These are phyloP conservation scores for Colletotrichum tropicale DNA, from an alignment of 2,329 filamentous ascomycete species.

Conservation along the genomic window DNA sequence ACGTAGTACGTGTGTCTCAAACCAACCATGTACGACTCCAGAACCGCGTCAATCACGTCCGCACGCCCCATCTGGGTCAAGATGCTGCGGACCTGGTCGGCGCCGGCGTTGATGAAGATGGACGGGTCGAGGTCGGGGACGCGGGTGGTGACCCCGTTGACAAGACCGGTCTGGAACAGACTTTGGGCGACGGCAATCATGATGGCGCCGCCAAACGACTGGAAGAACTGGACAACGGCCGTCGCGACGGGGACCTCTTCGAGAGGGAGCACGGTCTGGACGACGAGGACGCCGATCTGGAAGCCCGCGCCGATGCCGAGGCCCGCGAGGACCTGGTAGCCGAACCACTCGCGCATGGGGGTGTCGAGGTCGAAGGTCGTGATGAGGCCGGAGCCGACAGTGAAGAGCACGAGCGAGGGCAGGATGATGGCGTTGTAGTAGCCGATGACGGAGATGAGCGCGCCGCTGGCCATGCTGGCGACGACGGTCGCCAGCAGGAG, in stretches of 20 bases:
- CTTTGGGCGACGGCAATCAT: constrained; percentile 70
- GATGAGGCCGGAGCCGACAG: constrained; percentile 58
- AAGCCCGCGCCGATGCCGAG: constrained; percentile 56
- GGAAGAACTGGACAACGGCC: constrained; percentile 63
- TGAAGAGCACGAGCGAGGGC: constrained; percentile 41
- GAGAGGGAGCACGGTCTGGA: constrained; percentile 55
- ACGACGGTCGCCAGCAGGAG: constrained; percentile 56
- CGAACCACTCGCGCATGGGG: constrained; percentile 56
- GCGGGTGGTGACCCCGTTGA: constrained; percentile 51
- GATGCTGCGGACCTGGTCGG: constrained; percentile 51
- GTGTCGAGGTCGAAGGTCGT: constrained; percentile 56
- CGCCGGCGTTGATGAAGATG: constrained; percentile 57
- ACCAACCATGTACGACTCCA: constrained; percentile 54
- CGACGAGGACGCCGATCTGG: constrained; percentile 51
- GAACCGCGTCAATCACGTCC: constrained; percentile 46
- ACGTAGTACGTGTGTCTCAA: constrained; percentile 58
- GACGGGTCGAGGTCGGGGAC: constrained; percentile 50
- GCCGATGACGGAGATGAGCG: constrained; percentile 44
- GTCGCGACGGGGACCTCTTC: constrained; percentile 55
- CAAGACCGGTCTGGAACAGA: constrained; percentile 69
- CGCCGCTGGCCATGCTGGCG: constrained; percentile 48
- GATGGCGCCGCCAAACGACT: constrained; percentile 69
- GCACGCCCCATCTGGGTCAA: constrained; percentile 44
- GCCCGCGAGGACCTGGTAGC: constrained; percentile 61
- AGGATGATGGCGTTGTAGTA: constrained; percentile 49